A percentile compares a stretch with the other conserved stretches of the same genome.
Evolutionary conservation across 495 filamentous ascomycete species (phyloP).

Genomic region (Podospora didyma): DNA sequence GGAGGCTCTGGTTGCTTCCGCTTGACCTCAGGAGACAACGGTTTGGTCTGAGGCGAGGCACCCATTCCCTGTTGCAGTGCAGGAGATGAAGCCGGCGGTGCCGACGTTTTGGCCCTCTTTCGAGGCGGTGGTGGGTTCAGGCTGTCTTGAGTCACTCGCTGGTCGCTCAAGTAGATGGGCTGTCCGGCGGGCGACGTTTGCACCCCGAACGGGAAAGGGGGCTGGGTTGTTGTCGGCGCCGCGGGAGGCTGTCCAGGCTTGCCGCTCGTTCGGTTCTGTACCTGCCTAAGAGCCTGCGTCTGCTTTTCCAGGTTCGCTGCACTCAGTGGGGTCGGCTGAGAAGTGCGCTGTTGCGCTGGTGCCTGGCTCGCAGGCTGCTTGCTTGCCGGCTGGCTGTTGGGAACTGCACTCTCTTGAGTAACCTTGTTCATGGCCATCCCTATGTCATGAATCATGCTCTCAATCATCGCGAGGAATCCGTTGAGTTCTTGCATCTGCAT

Average conservation of each 20-base stretch:
- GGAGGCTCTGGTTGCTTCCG: slow-evolving; percentile 35
- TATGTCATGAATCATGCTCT: slow-evolving; percentile 33
- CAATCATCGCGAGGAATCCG: slow-evolving; percentile 41
- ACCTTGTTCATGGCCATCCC: slow-evolving; percentile 17
- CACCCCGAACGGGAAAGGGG: slow-evolving; percentile 63
- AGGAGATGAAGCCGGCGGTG: slow-evolving; percentile 21
- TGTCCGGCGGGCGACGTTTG: slow-evolving; percentile 70
- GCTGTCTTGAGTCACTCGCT: slow-evolving; percentile 43
- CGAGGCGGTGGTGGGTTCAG: slow-evolving; percentile 48
- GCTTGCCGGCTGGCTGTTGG: slow-evolving; percentile 3
- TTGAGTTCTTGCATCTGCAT: slow-evolving; percentile 55
- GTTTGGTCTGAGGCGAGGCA: slow-evolving; percentile 47
- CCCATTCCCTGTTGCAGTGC: slow-evolving; percentile 24
- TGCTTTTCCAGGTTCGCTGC: slow-evolving; percentile 67
- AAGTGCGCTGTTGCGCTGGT: slow-evolving; percentile 15
- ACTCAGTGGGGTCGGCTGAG: slow-evolving; percentile 52
- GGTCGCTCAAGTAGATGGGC: slow-evolving; percentile 50
- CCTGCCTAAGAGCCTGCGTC: slow-evolving; percentile 48
- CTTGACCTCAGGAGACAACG: slow-evolving; percentile 41
- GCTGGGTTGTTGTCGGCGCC: slow-evolving; percentile 61
- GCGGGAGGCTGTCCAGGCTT: slow-evolving; percentile 48
- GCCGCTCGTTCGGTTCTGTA: slow-evolving; percentile 40
- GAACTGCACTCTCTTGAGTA: slow-evolving; percentile 14
- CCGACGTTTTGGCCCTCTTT: slow-evolving; percentile 50
- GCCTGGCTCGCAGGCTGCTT: slow-evolving; percentile 14